phyloP scores from a whole-genome alignment of 2,329 filamentous ascomycete species.

The Bisporella sp. region DNA sequence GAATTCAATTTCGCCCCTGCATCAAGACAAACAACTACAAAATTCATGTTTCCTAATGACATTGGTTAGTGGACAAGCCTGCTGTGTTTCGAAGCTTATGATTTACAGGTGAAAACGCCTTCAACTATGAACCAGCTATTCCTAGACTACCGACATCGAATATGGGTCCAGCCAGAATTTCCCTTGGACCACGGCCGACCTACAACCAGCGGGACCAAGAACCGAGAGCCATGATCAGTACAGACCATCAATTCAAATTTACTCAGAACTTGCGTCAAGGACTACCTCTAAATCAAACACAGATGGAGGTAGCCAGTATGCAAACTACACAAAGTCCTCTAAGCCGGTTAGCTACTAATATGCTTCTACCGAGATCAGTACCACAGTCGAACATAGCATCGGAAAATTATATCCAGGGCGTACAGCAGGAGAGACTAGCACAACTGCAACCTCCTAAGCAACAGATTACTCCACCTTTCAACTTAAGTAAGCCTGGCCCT shows the following conservation, averaged over 20 bases:
- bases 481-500: conserved; percentile 17
- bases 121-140: no score
- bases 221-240: conserved; percentile 12
- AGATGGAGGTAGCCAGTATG: no score
- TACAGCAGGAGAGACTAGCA: conserved; percentile 9
- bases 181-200: conserved; percentile 14
- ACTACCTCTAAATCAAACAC: conserved; percentile 8
- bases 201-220: conserved; percentile 12
- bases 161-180: conserved; percentile 11
- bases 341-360: conserved; percentile 17
- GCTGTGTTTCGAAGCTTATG: no score
- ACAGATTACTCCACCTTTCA: conserved; percentile 23
- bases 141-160: background rate
- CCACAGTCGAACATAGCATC: conserved; percentile 1
- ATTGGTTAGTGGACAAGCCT: background rate
- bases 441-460: conserved; percentile 19
- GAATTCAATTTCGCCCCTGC: conserved; percentile 10
- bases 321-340: conserved; percentile 9
- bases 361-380: conserved; percentile 16
- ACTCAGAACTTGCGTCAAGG: conserved; percentile 17
- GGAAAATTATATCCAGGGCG: conserved; percentile 10
- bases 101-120: no score
- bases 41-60: conserved; percentile 3
- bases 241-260: conserved; percentile 23
- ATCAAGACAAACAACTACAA: conserved; percentile 6